A percentile compares a stretch with the other conserved stretches of the same genome.
phyloP scores from a whole-genome alignment of 352 stramenopile species.

The Pilasporangium apinafurcum region DNA sequence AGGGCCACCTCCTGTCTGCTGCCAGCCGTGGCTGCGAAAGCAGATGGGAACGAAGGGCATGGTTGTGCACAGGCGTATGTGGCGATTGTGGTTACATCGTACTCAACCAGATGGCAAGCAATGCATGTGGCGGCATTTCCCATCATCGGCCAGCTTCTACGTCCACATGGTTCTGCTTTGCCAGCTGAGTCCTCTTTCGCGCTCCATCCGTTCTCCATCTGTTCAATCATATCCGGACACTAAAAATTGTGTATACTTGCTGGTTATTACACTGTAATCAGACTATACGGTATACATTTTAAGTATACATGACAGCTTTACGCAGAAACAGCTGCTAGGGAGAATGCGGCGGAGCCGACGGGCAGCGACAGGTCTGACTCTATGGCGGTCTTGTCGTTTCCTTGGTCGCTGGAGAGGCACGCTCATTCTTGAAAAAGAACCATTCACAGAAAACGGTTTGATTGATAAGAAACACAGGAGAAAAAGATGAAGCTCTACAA shows the following conservation, averaged over 20 bases:
- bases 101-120: too few relatives aligned
- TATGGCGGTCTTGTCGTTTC: not conserved
- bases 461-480: not conserved
- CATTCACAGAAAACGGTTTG: too few relatives aligned
- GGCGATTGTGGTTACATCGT: too few relatives aligned
- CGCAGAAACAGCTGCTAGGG: slow-evolving; percentile 8
- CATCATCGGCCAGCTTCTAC: too few relatives aligned
- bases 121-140: too few relatives aligned
- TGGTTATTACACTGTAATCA: not conserved
- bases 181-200: slow-evolving; percentile 1
- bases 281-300: not conserved
- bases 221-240: not conserved
- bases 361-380: slow-evolving; percentile 7
- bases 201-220: not conserved
- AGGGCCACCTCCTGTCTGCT: too few relatives aligned
- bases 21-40: too few relatives aligned
- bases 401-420: too few relatives aligned
- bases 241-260: not conserved
- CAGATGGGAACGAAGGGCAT: too few relatives aligned
- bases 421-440: too few relatives aligned
- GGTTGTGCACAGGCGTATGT: too few relatives aligned
- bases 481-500: slow-evolving; percentile 28
- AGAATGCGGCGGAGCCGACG: too few relatives aligned
- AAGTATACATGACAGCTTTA: not conserved
- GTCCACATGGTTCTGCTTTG: not conserved